Evolutionary conservation across 345 rosid genomes (phyloP).

Genomic region (Gossypium herbaceum): DNA sequence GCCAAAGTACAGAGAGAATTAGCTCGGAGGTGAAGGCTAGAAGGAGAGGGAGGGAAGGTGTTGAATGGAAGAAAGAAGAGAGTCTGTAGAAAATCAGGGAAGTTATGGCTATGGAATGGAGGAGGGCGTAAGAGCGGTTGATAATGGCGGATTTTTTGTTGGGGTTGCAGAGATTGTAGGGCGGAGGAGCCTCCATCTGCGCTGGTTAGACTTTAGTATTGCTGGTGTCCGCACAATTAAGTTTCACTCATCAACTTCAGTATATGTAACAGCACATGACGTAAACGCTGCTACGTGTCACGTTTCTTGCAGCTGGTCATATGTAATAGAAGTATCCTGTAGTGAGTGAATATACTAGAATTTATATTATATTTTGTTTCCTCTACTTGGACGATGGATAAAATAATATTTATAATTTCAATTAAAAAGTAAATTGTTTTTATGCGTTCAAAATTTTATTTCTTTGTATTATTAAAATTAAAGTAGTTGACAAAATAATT

Average conservation of each 20-base stretch:
- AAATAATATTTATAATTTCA: fast-evolving
- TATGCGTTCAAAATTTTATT: too few relatives aligned
- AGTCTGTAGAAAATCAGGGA: slow-evolving; percentile 26
- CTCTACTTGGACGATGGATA: too few relatives aligned
- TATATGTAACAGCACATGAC: not conserved
- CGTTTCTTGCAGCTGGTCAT: too few relatives aligned
- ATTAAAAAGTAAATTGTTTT: too few relatives aligned
- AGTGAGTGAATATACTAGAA: too few relatives aligned
- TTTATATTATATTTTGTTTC: too few relatives aligned
- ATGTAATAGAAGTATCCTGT: too few relatives aligned
- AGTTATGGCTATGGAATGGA: slow-evolving; percentile 29
- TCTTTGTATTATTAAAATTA: fast-evolving
- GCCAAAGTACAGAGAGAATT: slow-evolving; percentile 36
- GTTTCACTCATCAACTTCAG: not conserved
- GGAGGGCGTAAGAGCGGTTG: slow-evolving; percentile 27
- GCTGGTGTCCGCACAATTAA: too few relatives aligned
- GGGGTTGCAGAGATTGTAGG: slow-evolving; percentile 23
- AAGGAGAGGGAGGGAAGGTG: not conserved
- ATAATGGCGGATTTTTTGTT: slow-evolving; percentile 17
- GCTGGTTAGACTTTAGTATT: not conserved
- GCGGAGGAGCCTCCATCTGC: slow-evolving; percentile 21
- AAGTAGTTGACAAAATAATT: fast-evolving
- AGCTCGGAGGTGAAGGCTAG: slow-evolving; percentile 27
- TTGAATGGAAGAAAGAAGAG: slow-evolving; percentile 15
- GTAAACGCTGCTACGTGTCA: too few relatives aligned